Base-by-base conservation (phyloP, 805 yeast species). In the Cyberlindnera maritima region DNA sequence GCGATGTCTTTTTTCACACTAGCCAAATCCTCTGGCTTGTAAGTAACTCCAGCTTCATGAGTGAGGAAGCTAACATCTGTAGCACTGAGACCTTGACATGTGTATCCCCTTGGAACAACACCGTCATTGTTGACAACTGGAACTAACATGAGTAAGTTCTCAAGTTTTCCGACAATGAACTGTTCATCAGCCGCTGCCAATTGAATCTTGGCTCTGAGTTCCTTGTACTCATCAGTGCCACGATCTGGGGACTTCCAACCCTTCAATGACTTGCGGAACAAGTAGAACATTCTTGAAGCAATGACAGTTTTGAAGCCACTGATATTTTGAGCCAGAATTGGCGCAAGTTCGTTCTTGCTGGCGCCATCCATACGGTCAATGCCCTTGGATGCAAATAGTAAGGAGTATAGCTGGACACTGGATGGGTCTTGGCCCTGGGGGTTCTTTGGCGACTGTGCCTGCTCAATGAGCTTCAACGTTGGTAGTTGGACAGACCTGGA, bases 341-440 rank as follows among this genome's bases (percentile, higher is more conserved):
- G 84, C 0, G 83, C 58, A 32, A 83, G 59, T 4, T 54, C 60
- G 1, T 49, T 55, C 42, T 55, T 58, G 44, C 73, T 69, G 5
- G 69, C 77, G 4, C 60, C 47, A 2, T 62, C 36, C 43, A 85
- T 54, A 43, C 92, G 66, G 34, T 81, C 83, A 14, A 88, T 61
- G 9, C 88, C 92, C 62, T 78, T 81, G 1, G 91, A 77, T 0
- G 84, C 70, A 52, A 88, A 83, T 35, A 87, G 59, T 46, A 88
- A 68, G 18, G 85, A 75, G 62, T 84, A 85, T 9, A 83, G 62
- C 47, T 80, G 72, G 2, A 84, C 88, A 14, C 74, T 66, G 0
- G 77, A 63, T 52, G 50, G 32, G 3, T 47, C 52, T 6, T 66
- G 58, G 17, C 63, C 70, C 1, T 49, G 42, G 0, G 77, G 64